Percentiles rank a stretch among this genome's conserved stretches.
These are phyloP conservation scores for Pulicaria dysenterica DNA, from an alignment of 129 eudicot species.

Conservation along the genomic window DNA sequence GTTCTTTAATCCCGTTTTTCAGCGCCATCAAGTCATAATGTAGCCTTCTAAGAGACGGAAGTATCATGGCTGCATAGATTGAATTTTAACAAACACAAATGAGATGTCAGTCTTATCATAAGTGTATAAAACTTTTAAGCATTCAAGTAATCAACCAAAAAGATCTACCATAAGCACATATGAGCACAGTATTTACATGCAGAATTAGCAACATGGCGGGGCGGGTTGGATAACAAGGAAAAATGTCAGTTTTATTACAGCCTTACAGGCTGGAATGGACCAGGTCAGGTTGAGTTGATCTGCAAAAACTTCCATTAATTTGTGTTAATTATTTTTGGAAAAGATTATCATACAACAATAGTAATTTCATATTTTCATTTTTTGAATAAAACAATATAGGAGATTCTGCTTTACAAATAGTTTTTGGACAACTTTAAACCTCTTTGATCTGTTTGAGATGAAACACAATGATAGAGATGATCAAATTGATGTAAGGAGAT, in stretches of 20 bases:
- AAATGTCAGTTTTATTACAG: background rate
- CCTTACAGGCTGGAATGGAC: background rate
- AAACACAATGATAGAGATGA: constrained; percentile 3
- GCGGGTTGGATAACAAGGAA: background rate
- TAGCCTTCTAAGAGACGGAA: constrained; percentile 82
- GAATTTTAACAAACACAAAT: background rate
- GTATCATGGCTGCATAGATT: constrained; percentile 61
- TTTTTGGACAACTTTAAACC: background rate
- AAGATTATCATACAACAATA: background rate
- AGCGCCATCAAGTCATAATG: constrained; percentile 69
- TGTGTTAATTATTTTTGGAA: background rate
- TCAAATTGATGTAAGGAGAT: no score
- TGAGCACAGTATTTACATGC: background rate
- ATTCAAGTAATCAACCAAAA: background rate
- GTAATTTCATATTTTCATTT: background rate
- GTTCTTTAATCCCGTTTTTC: constrained; percentile 21
- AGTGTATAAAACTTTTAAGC: background rate
- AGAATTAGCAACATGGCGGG: constrained; percentile 4
- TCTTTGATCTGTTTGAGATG: constrained; percentile 7
- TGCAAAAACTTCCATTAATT: background rate
- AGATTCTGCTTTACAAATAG: background rate
- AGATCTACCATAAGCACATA: background rate
- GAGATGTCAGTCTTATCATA: background rate
- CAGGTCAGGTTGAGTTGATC: background rate
- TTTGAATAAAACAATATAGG: background rate